A percentile compares a stretch with the other conserved stretches of the same genome.
Conservation (phyloP, 2,329 filamentous ascomycete species). For the Epichloe typhina region DNA sequence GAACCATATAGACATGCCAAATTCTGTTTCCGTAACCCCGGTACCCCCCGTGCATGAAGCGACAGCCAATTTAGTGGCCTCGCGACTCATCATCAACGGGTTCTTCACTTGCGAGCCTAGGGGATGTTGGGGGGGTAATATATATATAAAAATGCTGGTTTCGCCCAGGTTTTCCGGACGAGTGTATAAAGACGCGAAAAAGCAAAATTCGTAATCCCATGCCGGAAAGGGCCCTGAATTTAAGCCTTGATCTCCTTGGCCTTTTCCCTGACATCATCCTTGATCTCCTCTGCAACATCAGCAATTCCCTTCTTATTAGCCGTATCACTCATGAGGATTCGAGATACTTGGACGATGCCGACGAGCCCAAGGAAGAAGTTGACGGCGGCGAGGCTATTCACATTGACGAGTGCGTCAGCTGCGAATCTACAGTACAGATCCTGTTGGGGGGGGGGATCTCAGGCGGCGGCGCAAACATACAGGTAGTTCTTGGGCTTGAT, state of each 20-base stretch:
- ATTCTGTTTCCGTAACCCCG: neutral
- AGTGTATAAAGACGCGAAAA: too few species aligned
- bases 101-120: too few species aligned
- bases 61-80: neutral
- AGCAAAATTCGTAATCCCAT: neutral
- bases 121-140: too few species aligned
- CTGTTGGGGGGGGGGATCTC: neutral
- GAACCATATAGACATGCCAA: neutral
- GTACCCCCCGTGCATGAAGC: neutral
- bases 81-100: too few species aligned
- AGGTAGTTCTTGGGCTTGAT: constrained; percentile 90
- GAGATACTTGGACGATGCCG: constrained; percentile 66
- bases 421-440: too few species aligned
- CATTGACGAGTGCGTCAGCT: neutral
- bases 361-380: constrained; percentile 96
- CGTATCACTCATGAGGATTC: constrained; percentile 57
- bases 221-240: neutral
- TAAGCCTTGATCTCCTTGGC: constrained; percentile 11
- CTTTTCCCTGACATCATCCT: constrained; percentile 25
- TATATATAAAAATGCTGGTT: too few species aligned
- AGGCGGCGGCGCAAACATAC: constrained; percentile 32
- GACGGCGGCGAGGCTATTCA: constrained; percentile 68
- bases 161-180: too few species aligned
- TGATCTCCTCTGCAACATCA: constrained; percentile 24
- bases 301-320: constrained; percentile 39